Percentiles rank a stretch among this genome's conserved stretches.
These are phyloP conservation scores for Ophiostoma ips DNA, from an alignment of 2,329 filamentous ascomycete genomes.

Conservation along the genomic window DNA sequence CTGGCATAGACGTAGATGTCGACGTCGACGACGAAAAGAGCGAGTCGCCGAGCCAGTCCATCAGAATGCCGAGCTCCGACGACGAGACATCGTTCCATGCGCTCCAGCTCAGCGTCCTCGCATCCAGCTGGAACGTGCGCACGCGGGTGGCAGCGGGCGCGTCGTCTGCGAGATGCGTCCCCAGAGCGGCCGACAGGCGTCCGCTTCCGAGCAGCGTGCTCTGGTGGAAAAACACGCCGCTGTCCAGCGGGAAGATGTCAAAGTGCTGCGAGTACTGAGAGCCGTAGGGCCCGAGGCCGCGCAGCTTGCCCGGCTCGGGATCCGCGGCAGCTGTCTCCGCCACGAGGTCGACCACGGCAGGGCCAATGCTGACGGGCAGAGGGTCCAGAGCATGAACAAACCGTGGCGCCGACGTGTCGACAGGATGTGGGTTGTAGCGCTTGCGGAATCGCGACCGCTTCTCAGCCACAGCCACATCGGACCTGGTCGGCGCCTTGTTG, in stretches of 20 bases:
- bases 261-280: slow-evolving; percentile 49
- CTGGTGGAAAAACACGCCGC: slow-evolving; percentile 44
- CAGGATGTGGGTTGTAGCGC: slow-evolving; percentile 25
- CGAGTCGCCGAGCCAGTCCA: slow-evolving; percentile 35
- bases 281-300: slow-evolving; percentile 45
- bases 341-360: neutral
- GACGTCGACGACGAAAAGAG: too few species aligned
- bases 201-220: slow-evolving; percentile 45
- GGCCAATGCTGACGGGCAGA: slow-evolving; percentile 19
- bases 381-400: slow-evolving; percentile 41
- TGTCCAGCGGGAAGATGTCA: slow-evolving; percentile 43
- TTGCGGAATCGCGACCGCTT: slow-evolving; percentile 29
- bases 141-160: slow-evolving; percentile 9
- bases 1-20: too few species aligned
- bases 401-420: slow-evolving; percentile 38
- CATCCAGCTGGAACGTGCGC: slow-evolving; percentile 29
- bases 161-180: slow-evolving; percentile 7
- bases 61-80: slow-evolving; percentile 46
- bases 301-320: slow-evolving; percentile 26
- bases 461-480: neutral
- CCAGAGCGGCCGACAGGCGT: slow-evolving; percentile 27
- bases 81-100: slow-evolving; percentile 43
- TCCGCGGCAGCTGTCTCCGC: slow-evolving; percentile 4
- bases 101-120: slow-evolving; percentile 38
- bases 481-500: neutral